Conservation (phyloP, 2,329 filamentous ascomycete genomes). For the Fusarium circinatum region DNA sequence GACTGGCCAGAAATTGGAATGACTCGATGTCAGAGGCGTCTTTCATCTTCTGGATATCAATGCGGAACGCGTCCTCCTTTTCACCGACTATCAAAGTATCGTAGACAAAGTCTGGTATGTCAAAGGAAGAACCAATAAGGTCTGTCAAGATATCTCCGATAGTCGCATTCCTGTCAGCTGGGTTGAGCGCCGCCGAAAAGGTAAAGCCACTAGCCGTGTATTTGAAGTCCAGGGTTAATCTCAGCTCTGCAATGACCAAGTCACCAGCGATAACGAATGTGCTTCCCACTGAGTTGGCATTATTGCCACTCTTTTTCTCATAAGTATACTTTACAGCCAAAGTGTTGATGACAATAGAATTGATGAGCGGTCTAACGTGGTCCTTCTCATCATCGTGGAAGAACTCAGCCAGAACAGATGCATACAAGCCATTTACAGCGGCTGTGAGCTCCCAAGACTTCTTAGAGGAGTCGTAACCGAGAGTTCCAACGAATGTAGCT, state of each 20-base stretch:
- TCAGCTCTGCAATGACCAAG: constrained; percentile 16
- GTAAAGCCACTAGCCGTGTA: constrained; percentile 1
- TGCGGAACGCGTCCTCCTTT: not conserved
- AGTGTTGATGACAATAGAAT: constrained; percentile 20
- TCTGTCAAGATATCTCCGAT: constrained; percentile 17
- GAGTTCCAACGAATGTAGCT: not conserved
- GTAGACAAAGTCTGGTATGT: constrained; percentile 21
- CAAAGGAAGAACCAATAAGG: constrained; percentile 1
- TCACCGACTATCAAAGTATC: not conserved
- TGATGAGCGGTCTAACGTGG: constrained; percentile 15
- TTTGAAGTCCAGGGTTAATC: constrained; percentile 17
- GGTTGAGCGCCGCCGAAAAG: constrained; percentile 6
- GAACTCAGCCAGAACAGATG: constrained; percentile 11
- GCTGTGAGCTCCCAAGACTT: constrained; percentile 4
- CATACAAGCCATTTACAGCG: constrained; percentile 3
- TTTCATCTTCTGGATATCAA: constrained; percentile 1
- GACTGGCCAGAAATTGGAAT: constrained; percentile 25
- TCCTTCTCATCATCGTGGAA: constrained; percentile 5
- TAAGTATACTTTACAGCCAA: constrained; percentile 17
- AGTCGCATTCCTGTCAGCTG: not conserved
- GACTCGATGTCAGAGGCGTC: not conserved
- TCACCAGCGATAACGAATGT: constrained; percentile 29
- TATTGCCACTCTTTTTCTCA: not conserved
- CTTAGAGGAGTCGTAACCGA: not conserved
- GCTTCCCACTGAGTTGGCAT: not conserved